Conservation (phyloP, 2,329 filamentous ascomycete species). For the Aspergillus floridensis region DNA sequence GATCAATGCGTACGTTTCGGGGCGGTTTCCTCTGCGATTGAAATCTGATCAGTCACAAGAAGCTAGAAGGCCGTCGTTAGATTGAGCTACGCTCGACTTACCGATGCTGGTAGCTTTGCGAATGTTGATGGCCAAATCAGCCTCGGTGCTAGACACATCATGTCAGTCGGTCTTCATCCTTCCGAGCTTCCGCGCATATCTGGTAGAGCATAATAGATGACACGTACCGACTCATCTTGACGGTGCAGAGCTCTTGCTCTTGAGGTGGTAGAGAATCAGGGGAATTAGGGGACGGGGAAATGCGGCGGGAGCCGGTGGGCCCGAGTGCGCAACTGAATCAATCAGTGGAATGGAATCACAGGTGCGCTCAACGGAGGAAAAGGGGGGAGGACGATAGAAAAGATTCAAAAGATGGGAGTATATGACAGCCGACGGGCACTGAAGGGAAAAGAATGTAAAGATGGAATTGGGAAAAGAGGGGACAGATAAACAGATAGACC, state of each 20-base stretch:
- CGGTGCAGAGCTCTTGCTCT: slow-evolving; percentile 41
- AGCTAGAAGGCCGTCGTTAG: neutral
- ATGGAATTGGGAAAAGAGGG: slow-evolving; percentile 17
- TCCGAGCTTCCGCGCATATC: neutral
- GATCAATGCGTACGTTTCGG: slow-evolving; percentile 56
- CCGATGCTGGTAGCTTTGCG: slow-evolving; percentile 65
- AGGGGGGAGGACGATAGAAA: slow-evolving; percentile 13
- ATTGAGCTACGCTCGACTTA: slow-evolving; percentile 29
- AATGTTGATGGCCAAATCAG: slow-evolving; percentile 64
- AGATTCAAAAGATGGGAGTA: neutral
- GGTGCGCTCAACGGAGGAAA: slow-evolving; percentile 6
- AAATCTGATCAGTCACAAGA: slow-evolving; percentile 19
- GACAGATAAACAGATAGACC: neutral
- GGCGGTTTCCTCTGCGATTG: slow-evolving; percentile 58
- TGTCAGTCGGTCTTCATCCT: slow-evolving; percentile 5
- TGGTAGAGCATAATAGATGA: neutral
- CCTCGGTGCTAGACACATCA: slow-evolving; percentile 51
- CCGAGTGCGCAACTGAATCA: slow-evolving; percentile 22
- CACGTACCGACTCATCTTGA: slow-evolving; percentile 61
- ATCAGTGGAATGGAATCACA: slow-evolving; percentile 12
- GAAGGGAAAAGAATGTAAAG: slow-evolving; percentile 8
- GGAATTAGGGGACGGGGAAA: slow-evolving; percentile 18
- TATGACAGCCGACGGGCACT: neutral
- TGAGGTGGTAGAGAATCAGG: slow-evolving; percentile 20
- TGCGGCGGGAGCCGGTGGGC: slow-evolving; percentile 20